Evolutionary conservation across 2,329 filamentous ascomycete species (phyloP).

Genomic region (Cladophialophora carrionii): DNA sequence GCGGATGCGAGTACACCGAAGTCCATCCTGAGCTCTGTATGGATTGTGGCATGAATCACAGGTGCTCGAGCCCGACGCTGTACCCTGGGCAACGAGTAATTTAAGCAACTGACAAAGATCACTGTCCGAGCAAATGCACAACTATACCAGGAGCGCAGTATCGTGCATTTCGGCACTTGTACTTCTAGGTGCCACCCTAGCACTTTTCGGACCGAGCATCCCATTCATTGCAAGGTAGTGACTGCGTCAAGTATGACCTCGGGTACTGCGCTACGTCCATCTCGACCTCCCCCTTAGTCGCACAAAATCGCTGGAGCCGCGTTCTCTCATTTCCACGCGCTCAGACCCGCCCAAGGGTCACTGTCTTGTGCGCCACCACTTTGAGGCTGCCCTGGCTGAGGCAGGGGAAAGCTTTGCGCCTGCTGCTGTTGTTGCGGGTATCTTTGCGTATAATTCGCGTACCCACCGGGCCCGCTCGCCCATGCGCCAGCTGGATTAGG

Average conservation of each 20-base stretch:
- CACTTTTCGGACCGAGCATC: background rate
- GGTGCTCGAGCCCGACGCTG: background rate
- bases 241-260: background rate
- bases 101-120: too few species aligned
- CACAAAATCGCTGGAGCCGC: background rate
- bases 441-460: conserved; percentile 50
- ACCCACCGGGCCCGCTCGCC: conserved; percentile 58
- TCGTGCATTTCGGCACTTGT: too few species aligned
- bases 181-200: background rate
- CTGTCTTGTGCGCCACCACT: conserved; percentile 40
- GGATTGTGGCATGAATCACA: background rate
- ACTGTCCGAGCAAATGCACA: background rate
- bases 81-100: background rate
- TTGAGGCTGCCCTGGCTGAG: conserved; percentile 15
- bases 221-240: background rate
- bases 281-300: background rate
- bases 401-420: conserved; percentile 39
- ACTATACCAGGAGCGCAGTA: background rate
- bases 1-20: background rate
- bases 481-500: conserved; percentile 43
- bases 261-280: background rate
- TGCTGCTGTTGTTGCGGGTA: conserved; percentile 45
- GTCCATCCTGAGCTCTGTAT: background rate
- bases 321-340: conserved; percentile 63
- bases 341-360: conserved; percentile 72